Base-by-base conservation (phyloP, 176 grass and related monocot genomes). In the Ananas comosus region DNA sequence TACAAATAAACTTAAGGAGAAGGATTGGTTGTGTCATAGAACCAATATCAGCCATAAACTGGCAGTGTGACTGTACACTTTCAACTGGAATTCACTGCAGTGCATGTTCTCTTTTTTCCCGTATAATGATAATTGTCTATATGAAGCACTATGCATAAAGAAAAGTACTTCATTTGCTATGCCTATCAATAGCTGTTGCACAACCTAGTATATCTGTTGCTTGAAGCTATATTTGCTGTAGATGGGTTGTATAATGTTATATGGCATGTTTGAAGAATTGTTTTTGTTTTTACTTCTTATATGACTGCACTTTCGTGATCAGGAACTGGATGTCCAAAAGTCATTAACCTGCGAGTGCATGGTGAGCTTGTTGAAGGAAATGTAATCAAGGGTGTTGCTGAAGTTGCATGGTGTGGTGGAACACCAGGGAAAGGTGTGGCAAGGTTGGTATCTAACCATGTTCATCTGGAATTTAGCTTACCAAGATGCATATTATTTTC, bases 391-490 rank as follows among this genome's bases (percentile, higher is more conserved):
- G 94, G 89, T 88, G 79, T 76, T 77, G 79, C 89, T 77, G 78
- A 93, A 75, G 83, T 93, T 91, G 94, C 94, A 42, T 99, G 89
- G 89, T 99, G 94, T 73, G 94, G 94, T 86, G 89, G 87, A 25
- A 78, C 78, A 19, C 89, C 87, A 11, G 89, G 89, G 27, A 99
- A 88, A 88, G 80, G 94, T 73, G 82, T 88, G 63, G 76, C 87
- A 77, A 93, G 94, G 89, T 97, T 73, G 69, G 82, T 83, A 74
- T 59, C 14, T 67, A n/a, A 21, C 21, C 17, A 18, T 61, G 56
- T 6, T 61, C 21, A 9, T 61, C 33, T 7, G 33, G 33, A 42
- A 42, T 61, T 17, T 59, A 61, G 16, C 21, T 61, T 61, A 61
- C 56, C 56, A 61, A 61, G 21, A 22, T 10, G 16, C 51, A 76